Evolutionary conservation across 306 rosid species (phyloP), one percentile per base, ranked within the genome.

Genomic region (Amphicarpaea edgeworthii): DNA sequence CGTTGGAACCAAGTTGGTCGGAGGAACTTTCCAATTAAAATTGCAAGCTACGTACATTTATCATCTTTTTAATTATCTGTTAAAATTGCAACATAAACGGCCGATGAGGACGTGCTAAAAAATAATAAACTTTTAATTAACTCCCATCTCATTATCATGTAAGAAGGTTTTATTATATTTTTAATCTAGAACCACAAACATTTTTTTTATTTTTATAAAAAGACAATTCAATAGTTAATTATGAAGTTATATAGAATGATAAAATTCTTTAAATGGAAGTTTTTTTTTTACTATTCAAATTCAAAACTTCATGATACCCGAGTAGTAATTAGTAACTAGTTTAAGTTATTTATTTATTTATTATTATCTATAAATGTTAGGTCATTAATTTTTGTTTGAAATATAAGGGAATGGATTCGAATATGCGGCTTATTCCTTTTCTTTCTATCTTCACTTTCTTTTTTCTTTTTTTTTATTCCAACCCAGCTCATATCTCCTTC

Each of bases 51-150:
- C 30, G 11, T n/a, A 21, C 21, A 15, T 51, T 21, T 3, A 61
- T 61, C 24, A 38, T 34, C 11, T 42, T 41, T 30, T 3, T 49
- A n/a, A n/a, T n/a, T n/a, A 26, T 30, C 4, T 66, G 72, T n/a
- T 28, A 45, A 43, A 43, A 50, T 45, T 3, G 16, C 14, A 73
- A 65, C 58, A 58, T 58, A 42, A 58, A 42, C 28, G 24, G 32
- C 3, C 46, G 34, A 16, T 12, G 3, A 61, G 50, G 82, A 74
- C 61, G 80, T 75, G 84, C 66, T 16, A 59, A 20, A 61, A 68
- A 16, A 77, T 38, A 40, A 70, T 43, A 12, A 38, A 60, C 57
- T 12, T 70, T 69, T 64, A 64, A 26, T 69, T 64, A 64, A 26
- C 46, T 68, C 4, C 57, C 51, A 50, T 55, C 65, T 32, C 46